Evolutionary conservation across 208 protist species (phyloP).

Genomic region (Entamoeba histolytica): DNA sequence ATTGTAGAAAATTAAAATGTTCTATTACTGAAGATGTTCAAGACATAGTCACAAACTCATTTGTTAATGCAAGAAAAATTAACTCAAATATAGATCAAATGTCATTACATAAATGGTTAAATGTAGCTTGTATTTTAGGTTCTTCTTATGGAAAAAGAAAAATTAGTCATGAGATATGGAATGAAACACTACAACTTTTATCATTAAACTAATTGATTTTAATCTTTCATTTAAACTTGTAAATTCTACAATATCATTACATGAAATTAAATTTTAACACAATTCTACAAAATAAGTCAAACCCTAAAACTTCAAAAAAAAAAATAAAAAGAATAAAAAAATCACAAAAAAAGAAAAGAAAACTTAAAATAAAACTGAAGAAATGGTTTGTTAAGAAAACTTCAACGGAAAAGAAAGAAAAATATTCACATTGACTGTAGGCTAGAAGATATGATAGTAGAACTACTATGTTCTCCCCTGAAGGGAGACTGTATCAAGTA

Average conservation of each 20-base stretch:
- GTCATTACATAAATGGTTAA: background rate
- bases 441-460: slow-evolving; percentile 2
- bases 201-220: too few species aligned
- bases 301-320: too few species aligned
- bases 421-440: background rate
- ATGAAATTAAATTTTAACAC: too few species aligned
- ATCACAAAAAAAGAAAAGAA: too few species aligned
- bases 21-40: background rate
- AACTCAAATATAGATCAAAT: background rate
- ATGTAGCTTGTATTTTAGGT: background rate
- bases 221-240: too few species aligned
- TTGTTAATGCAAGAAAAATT: background rate
- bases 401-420: too few species aligned
- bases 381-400: too few species aligned
- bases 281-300: too few species aligned
- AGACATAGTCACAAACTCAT: background rate
- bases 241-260: too few species aligned
- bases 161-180: background rate
- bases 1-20: background rate
- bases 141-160: background rate
- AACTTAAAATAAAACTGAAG: too few species aligned
- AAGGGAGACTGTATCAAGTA: slow-evolving; percentile 14
- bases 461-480: slow-evolving; percentile 15
- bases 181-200: background rate
- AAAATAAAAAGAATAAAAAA: too few species aligned